phyloP scores from a whole-genome alignment of 805 yeast species.

The Lachancea thermotolerans region DNA sequence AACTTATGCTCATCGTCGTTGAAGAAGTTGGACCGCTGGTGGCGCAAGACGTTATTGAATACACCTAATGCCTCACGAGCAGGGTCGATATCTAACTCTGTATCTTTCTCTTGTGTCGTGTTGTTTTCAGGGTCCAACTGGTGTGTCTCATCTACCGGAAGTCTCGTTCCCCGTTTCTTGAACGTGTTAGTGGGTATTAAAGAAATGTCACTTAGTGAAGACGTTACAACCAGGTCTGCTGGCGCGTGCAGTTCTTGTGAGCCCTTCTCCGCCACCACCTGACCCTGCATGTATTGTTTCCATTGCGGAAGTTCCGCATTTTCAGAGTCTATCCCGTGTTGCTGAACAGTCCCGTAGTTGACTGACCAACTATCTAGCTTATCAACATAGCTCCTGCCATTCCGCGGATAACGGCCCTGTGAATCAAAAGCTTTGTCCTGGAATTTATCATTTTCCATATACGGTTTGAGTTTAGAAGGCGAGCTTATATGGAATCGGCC shows the following conservation, averaged over 20 bases:
- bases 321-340: slow-evolving; percentile 8
- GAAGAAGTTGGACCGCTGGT: slow-evolving; percentile 18
- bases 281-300: slow-evolving; percentile 17
- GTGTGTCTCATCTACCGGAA: background rate
- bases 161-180: slow-evolving; percentile 13
- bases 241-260: slow-evolving; percentile 9
- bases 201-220: slow-evolving; percentile 24
- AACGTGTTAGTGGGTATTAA: slow-evolving; percentile 26
- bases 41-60: slow-evolving; percentile 22
- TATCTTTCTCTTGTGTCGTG: slow-evolving; percentile 6
- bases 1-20: background rate
- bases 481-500: slow-evolving; percentile 22
- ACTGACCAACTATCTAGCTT: slow-evolving; percentile 24
- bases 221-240: slow-evolving; percentile 21
- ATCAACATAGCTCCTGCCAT: slow-evolving; percentile 6
- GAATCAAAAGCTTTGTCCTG: slow-evolving; percentile 4
- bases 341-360: slow-evolving; percentile 22
- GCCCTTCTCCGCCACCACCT: slow-evolving; percentile 1
- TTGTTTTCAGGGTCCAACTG: slow-evolving; percentile 4
- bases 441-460: slow-evolving; percentile 5
- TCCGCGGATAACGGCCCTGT: slow-evolving; percentile 1
- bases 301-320: slow-evolving; percentile 21
- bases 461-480: slow-evolving; percentile 11
- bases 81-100: slow-evolving; percentile 20
- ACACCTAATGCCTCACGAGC: slow-evolving; percentile 26